These are phyloP conservation scores for Macrophomina pseudophaseolina DNA, from an alignment of 2,329 filamentous ascomycete species.

Conservation along the genomic window DNA sequence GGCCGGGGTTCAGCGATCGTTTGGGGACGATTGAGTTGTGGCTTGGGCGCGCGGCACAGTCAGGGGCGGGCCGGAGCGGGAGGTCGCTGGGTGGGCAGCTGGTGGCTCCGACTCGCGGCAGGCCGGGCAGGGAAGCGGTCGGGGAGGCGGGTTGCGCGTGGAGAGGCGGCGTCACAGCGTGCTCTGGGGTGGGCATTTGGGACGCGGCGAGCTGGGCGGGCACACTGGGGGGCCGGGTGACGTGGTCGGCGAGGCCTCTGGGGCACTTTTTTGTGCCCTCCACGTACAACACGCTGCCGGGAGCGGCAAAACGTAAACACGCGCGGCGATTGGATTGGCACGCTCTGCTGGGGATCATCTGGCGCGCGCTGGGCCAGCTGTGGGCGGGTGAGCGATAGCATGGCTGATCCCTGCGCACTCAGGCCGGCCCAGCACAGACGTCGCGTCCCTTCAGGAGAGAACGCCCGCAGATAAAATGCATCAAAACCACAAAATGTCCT, in stretches of 20 bases:
- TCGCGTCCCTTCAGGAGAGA: constrained; percentile 23
- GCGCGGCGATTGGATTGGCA: constrained; percentile 1
- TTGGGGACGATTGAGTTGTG: constrained; percentile 8
- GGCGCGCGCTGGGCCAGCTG: background rate
- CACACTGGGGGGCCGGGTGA: background rate
- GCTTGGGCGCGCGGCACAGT: constrained; percentile 13
- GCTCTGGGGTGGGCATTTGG: background rate
- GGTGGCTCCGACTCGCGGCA: constrained; percentile 22
- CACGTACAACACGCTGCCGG: constrained; percentile 11
- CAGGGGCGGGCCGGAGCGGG: constrained; percentile 22
- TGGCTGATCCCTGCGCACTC: constrained; percentile 24
- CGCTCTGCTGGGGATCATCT: no score
- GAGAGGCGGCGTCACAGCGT: background rate
- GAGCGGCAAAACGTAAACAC: constrained; percentile 21
- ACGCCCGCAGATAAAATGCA: constrained; percentile 25
- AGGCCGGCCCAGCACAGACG: constrained; percentile 23
- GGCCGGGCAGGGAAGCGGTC: constrained; percentile 6
- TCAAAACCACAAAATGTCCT: constrained; percentile 22
- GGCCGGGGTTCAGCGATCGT: constrained; percentile 4
- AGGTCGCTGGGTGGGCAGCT: background rate
- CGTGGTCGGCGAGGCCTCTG: constrained; percentile 8
- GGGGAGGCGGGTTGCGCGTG: background rate
- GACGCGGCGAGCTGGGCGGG: background rate
- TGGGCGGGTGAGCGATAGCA: constrained; percentile 5
- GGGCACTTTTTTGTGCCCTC: background rate